Conservation (phyloP, 345 rosid species). For the Raphanus raphanistrum region DNA sequence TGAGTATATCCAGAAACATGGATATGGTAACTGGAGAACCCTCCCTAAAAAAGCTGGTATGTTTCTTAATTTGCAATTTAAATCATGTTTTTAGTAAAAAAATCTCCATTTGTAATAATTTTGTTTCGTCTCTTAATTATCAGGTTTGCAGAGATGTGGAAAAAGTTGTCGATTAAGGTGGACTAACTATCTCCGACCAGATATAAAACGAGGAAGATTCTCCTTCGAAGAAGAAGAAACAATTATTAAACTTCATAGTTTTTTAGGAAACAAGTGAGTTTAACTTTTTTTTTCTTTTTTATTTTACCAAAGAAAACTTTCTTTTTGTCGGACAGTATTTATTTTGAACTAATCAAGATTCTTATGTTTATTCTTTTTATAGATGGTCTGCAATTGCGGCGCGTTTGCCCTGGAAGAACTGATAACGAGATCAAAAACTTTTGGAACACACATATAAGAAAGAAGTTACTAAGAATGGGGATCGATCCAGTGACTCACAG, state of each 20-base stretch:
- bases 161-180: slow-evolving; percentile 79
- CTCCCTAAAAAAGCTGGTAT: slow-evolving; percentile 87
- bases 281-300: not conserved
- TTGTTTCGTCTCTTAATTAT: not conserved
- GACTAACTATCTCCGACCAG: slow-evolving; percentile 80
- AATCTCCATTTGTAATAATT: not conserved
- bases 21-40: slow-evolving; percentile 85
- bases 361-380: slow-evolving; percentile 11
- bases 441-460: slow-evolving; percentile 84
- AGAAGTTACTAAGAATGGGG: slow-evolving; percentile 78
- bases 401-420: slow-evolving; percentile 82
- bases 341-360: slow-evolving; percentile 17
- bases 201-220: slow-evolving; percentile 71
- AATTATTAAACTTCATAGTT: slow-evolving; percentile 64
- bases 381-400: slow-evolving; percentile 90
- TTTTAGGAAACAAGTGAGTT: slow-evolving; percentile 76
- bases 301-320: not conserved
- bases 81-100: slow-evolving; percentile 1
- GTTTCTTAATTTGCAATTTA: not conserved
- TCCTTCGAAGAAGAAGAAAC: slow-evolving; percentile 74
- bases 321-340: not conserved
- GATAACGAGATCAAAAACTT: slow-evolving; percentile 81
- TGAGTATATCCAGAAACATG: slow-evolving; percentile 73
- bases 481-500: slow-evolving; percentile 83
- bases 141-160: slow-evolving; percentile 68